Conservation (phyloP, 1,284 basidiomycete genomes). For the Testicularia cyperi region DNA sequence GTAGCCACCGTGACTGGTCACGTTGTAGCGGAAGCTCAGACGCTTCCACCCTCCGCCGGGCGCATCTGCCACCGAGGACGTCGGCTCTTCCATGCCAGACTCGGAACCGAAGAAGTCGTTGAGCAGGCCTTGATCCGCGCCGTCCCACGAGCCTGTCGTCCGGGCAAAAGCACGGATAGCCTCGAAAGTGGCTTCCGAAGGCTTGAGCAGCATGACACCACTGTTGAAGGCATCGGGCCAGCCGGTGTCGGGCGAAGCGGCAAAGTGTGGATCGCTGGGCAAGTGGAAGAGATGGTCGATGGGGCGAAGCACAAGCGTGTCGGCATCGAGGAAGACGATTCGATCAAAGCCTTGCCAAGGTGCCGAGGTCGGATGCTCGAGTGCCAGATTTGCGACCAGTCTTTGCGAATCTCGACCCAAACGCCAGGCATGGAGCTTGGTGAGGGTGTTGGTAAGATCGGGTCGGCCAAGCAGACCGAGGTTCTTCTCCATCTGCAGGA, state of each 20-base stretch:
- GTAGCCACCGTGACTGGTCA: conserved; percentile 94
- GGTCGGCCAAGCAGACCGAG: conserved; percentile 86
- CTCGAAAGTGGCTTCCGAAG: conserved; percentile 77
- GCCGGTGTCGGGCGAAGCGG: conserved; percentile 90
- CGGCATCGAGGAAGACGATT: conserved; percentile 92
- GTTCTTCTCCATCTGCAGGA: conserved; percentile 65
- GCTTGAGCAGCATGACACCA: conserved; percentile 83
- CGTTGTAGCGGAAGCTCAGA: conserved; percentile 82
- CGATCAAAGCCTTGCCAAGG: conserved; percentile 72
- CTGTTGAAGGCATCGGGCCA: conserved; percentile 99
- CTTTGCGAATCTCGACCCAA: conserved; percentile 61
- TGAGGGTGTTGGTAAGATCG: conserved; percentile 80
- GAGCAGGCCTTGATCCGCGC: conserved; percentile 91
- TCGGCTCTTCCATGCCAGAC: conserved; percentile 58
- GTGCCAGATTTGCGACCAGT: conserved; percentile 3
- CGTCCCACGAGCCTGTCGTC: conserved; percentile 86
- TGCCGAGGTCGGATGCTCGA: too few species aligned
- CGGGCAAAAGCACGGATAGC: conserved; percentile 72
- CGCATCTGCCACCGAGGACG: background rate
- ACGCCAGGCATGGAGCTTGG: conserved; percentile 92
- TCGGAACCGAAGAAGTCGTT: conserved; percentile 78
- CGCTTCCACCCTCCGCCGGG: conserved; percentile 78
- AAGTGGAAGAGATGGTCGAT: conserved; percentile 48
- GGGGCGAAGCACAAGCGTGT: conserved; percentile 75
- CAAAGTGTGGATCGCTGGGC: conserved; percentile 60